Conservation (phyloP, 176 grass and related monocot genomes). For the Raddia guianensis region DNA sequence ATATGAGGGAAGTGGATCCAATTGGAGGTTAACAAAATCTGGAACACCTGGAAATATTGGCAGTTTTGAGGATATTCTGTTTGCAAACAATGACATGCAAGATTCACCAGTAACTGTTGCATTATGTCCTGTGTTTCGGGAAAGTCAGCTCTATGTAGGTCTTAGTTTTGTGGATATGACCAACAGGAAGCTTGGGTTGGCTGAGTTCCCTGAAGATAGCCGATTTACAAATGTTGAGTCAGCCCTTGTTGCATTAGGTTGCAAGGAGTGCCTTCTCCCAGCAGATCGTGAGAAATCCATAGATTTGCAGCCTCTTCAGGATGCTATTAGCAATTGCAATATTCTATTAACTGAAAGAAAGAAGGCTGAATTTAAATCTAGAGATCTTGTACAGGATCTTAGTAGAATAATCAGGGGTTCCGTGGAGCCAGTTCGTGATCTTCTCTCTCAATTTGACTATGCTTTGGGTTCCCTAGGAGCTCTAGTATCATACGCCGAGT, state of each 20-base stretch:
- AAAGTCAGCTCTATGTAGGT: constrained; percentile 74
- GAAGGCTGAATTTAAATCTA: constrained; percentile 88
- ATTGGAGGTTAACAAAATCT: constrained; percentile 84
- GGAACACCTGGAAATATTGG: constrained; percentile 94
- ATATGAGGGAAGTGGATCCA: constrained; percentile 93
- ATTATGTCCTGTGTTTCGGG: constrained; percentile 66
- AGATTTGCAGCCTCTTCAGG: constrained; percentile 70
- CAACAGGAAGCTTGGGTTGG: constrained; percentile 76
- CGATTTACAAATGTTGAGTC: constrained; percentile 94
- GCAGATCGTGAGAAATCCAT: constrained; percentile 72
- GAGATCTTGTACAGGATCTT: constrained; percentile 92
- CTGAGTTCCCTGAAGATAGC: constrained; percentile 92
- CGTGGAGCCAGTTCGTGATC: constrained; percentile 82
- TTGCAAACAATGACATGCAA: constrained; percentile 99
- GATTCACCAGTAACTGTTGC: constrained; percentile 86
- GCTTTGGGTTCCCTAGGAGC: constrained; percentile 80
- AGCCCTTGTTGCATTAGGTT: constrained; percentile 83
- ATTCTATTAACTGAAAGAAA: constrained; percentile 81
- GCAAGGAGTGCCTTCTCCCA: constrained; percentile 92
- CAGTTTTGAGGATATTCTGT: constrained; percentile 97
- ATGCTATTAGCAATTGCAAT: constrained; percentile 73
- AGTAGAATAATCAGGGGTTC: constrained; percentile 86
- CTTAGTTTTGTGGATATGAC: constrained; percentile 93
- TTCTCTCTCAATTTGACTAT: constrained; percentile 83
- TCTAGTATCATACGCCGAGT: constrained; percentile 78